Conservation (phyloP, 768 basidiomycete genomes). For the Gymnopilus dilepis region DNA sequence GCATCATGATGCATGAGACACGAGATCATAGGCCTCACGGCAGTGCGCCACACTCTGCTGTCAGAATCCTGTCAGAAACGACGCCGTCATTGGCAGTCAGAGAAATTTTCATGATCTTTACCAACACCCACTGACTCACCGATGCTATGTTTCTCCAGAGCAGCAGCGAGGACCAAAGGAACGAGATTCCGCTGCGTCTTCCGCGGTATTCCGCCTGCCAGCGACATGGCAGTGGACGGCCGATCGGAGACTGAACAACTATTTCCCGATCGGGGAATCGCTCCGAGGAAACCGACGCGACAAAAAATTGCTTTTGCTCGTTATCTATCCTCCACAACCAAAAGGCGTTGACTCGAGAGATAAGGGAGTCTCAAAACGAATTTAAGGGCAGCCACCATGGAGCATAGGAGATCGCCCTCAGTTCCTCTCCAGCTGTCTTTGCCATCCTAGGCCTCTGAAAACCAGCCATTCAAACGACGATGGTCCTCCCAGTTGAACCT, state of each 20-base stretch:
- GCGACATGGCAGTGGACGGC: conserved; percentile 17
- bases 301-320: background rate
- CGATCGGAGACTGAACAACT: conserved; percentile 23
- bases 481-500: conserved; percentile 61
- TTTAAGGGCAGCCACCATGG: conserved; percentile 23
- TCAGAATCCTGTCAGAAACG: background rate
- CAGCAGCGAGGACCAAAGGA: background rate
- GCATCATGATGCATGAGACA: background rate
- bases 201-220: background rate
- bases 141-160: background rate
- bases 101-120: background rate
- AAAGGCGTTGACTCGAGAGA: conserved; percentile 31
- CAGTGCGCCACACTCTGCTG: background rate
- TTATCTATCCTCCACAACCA: conserved; percentile 22
- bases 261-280: conserved; percentile 24
- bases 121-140: background rate
- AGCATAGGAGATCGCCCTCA: conserved; percentile 6
- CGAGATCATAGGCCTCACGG: no score
- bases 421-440: conserved; percentile 9
- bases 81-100: background rate
- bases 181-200: background rate
- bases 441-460: background rate
- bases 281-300: background rate
- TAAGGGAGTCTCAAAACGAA: conserved; percentile 24
- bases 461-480: conserved; percentile 24